These are phyloP conservation scores for Sporobolomyces pararoseus DNA, from an alignment of 768 basidiomycete genomes.

Conservation along the genomic window DNA sequence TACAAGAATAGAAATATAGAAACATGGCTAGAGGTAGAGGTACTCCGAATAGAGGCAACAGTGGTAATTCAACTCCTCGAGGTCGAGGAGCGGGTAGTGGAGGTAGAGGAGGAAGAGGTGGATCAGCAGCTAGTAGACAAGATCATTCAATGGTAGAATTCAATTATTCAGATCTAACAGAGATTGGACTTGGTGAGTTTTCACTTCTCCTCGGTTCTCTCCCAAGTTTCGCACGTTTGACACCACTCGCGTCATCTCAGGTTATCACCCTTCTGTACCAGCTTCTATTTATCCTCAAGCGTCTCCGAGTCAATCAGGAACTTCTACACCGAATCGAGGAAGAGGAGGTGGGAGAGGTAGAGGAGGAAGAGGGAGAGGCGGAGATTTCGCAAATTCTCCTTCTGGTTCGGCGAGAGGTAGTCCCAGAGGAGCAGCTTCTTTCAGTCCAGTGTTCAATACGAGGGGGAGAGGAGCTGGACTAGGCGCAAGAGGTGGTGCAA, in stretches of 20 bases:
- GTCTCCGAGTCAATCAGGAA: neutral
- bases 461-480: constrained; percentile 1
- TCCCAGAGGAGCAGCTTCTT: neutral
- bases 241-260: constrained; percentile 21
- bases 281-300: neutral
- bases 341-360: constrained; percentile 8
- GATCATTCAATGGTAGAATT: constrained; percentile 27
- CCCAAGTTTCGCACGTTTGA: neutral
- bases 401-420: neutral
- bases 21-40: constrained; percentile 18
- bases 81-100: constrained; percentile 8
- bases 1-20: too few species aligned
- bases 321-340: constrained; percentile 12
- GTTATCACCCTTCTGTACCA: constrained; percentile 16
- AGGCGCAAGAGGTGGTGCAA: neutral
- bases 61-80: constrained; percentile 3
- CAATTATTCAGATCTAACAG: constrained; percentile 26
- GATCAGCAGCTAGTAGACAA: neutral
- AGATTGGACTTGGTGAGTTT: constrained; percentile 22
- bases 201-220: neutral
- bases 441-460: neutral
- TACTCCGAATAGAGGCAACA: constrained; percentile 2
- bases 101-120: constrained; percentile 14
- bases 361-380: too few species aligned
- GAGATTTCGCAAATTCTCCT: neutral